A percentile compares a stretch with the other conserved stretches of the same genome.
Evolutionary conservation across 1,284 basidiomycete genomes (phyloP).

Genomic region (Tilletia caries): DNA sequence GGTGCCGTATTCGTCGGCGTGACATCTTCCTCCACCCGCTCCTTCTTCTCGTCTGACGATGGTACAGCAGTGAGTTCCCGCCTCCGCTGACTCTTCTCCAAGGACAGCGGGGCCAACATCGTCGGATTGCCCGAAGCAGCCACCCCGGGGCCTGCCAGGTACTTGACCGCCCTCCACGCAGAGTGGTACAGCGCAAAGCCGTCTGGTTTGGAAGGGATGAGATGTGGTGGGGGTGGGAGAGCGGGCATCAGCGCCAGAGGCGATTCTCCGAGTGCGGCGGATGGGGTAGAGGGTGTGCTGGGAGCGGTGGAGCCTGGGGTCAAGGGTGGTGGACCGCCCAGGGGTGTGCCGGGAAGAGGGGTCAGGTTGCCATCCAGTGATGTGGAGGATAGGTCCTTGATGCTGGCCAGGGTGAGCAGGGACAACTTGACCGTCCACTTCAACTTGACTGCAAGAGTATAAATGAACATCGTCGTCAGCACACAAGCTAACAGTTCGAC

Average conservation of each 20-base stretch:
- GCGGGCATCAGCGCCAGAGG: background rate
- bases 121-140: background rate
- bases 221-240: slow-evolving; percentile 33
- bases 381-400: slow-evolving; percentile 9
- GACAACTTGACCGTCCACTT: slow-evolving; percentile 42
- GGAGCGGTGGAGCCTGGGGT: background rate
- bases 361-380: background rate
- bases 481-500: background rate
- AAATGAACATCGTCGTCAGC: no score
- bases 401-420: slow-evolving; percentile 36
- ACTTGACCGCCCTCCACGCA: slow-evolving; percentile 27
- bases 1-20: background rate
- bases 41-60: background rate
- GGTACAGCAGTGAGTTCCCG: background rate
- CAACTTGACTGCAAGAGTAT: slow-evolving; percentile 37
- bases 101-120: background rate
- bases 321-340: background rate
- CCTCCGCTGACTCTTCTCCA: slow-evolving; percentile 12
- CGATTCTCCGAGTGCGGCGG: background rate
- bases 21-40: background rate
- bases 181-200: slow-evolving; percentile 44
- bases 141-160: slow-evolving; percentile 16
- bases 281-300: background rate
- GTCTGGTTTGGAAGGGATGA: slow-evolving; percentile 30
- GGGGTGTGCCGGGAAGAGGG: background rate